Evolutionary conservation across 805 yeast genomes (phyloP), one percentile per base, ranked within the genome.

Genomic region (Helenozyma baotianmanensis): DNA sequence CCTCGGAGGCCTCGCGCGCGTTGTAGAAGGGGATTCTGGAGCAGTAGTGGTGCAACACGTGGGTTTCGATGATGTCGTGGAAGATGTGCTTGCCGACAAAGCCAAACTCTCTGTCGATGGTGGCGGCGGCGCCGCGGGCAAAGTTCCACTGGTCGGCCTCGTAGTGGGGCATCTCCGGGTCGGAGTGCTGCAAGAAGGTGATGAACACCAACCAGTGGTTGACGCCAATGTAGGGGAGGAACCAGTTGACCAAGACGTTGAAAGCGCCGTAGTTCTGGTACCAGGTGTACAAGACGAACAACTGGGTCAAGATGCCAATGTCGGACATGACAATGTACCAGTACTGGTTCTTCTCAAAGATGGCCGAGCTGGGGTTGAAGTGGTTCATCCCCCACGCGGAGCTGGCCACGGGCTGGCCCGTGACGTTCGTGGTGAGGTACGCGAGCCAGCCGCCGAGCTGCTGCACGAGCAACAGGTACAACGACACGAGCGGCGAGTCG

Each of bases 171-270:
- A 86, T 70, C 11, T 73, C 48, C 19, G 85, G 78, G 58, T 82
- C 90, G 12, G 92, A 74, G 64, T 85, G 95, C 60, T 85, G 95
- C 50, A 85, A 72, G 59, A 65, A 86, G 24, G 95, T 85, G 58
- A 85, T 82, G 61, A 82, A 82, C 27, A 86, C 94, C 45, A 85
- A 70, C 95, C 95, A 85, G 65, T 86, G 94, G 75, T 85, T 85
- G 45, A 82, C 87, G 62, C 80, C 80, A 33, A 82, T 45, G 62
- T 80, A 85, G 21, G 95, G 95, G 23, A 85, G 42, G 42, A 80
- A 67, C 81, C 87, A 85, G 69, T 80, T 74, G 44, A 83, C 70
- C 35, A 76, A 56, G 40, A 80, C 63, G 54, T 74, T 71, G 63
- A 76, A 79, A 24, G 62, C 68, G 25, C 95, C 94, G 52, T 72